Base-by-base conservation (phyloP, 1,284 basidiomycete genomes). In the Hortiboletus rubellus region DNA sequence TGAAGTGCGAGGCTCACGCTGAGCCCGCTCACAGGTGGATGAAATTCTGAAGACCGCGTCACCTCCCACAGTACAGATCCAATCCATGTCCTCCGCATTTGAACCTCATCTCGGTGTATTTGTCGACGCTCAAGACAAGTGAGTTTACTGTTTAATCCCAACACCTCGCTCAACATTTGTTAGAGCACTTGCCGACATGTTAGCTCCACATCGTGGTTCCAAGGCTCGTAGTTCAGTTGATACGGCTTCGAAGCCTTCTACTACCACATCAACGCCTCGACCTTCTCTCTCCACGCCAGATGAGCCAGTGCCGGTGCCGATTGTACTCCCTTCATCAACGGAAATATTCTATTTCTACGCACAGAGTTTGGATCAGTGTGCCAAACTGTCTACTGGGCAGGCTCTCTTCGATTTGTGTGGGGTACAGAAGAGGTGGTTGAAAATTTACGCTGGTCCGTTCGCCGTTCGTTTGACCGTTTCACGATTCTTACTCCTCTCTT, bases 291-390 rank as follows among this genome's bases (percentile, higher is more conserved):
- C 74, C 5, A 71, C 71, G 9, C 79, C 81, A 22, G 79, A 82
- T 27, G 77, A 77, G 11, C 77, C 77, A 14, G 77, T 80, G 18
- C 75, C 85, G 2, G 78, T 83, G 0, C 80, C 84, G 4, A 80
- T 84, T 1, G 92, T 99, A 1, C 79, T 98, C 3, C 92, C 94
- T 0, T 96, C 93, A 0, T 97, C 94, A 1, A 98, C 96, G 1
- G 96, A 99, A 68, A 77, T 99, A 38, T 99, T 99, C 77, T 96
- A 96, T 73, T 94, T 97, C 73, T 99, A 99, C 71, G 92, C 90
- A 0, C 94, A 98, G 70, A 95, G 90, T 44, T 76, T 99, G 46
- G 97, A 99, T 57, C 92, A 95, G 70, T 98, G 96, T 69, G 89
- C 92, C 2, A 92, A 90, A 65, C 73, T 94, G 3, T 90, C 91